These are phyloP conservation scores for Clonostachys solani DNA, from an alignment of 2,329 filamentous ascomycete genomes.

Conservation along the genomic window DNA sequence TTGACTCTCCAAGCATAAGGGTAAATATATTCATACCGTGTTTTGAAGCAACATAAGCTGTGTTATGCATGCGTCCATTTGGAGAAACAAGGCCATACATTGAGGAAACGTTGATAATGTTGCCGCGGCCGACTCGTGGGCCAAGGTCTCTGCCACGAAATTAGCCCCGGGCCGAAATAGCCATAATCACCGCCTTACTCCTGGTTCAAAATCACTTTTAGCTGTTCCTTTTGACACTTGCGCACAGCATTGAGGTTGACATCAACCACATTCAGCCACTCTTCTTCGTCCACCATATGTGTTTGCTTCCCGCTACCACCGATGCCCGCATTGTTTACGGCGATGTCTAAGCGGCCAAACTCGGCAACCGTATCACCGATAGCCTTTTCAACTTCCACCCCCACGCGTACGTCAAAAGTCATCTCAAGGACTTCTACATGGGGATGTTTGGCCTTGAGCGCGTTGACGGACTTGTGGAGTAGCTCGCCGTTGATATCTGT, in stretches of 20 bases:
- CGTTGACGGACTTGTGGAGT: constrained; percentile 20
- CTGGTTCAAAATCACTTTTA: constrained; percentile 46
- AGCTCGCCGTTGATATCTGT: constrained; percentile 34
- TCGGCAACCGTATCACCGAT: constrained; percentile 31
- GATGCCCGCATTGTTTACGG: constrained; percentile 52
- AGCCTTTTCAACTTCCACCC: constrained; percentile 33
- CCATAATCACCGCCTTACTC: constrained; percentile 23
- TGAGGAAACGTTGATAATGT: constrained; percentile 50
- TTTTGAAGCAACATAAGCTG: constrained; percentile 47
- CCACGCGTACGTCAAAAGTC: constrained; percentile 38
- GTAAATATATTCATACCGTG: constrained; percentile 26
- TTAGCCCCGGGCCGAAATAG: neutral
- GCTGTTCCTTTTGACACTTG: constrained; percentile 49
- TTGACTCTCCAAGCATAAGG: no score
- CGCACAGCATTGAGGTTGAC: constrained; percentile 53
- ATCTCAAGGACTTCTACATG: constrained; percentile 31
- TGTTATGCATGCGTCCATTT: constrained; percentile 24
- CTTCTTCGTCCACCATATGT: constrained; percentile 36
- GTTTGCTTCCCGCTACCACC: constrained; percentile 32
- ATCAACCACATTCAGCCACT: constrained; percentile 44
- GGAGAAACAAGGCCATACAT: constrained; percentile 44
- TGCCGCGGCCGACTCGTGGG: constrained; percentile 34
- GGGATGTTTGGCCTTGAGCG: constrained; percentile 29
- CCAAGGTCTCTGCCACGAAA: constrained; percentile 21
- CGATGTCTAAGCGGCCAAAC: constrained; percentile 51